Evolutionary conservation across 768 basidiomycete species (phyloP).

Genomic region (Suillus spraguei): DNA sequence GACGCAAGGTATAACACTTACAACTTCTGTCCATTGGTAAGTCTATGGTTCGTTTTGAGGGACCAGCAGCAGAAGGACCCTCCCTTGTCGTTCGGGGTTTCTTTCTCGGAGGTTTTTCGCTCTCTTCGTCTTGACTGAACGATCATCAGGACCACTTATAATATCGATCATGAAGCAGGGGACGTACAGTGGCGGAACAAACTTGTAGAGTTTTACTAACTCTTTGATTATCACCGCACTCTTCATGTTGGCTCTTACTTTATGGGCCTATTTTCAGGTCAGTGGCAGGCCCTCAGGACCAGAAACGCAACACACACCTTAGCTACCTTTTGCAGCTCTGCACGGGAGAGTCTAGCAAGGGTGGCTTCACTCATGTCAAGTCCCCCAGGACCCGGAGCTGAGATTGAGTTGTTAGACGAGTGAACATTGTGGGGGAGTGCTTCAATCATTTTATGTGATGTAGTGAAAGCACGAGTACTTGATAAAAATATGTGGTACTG

Average conservation of each 20-base stretch:
- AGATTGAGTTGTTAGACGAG: background rate
- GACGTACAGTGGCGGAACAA: background rate
- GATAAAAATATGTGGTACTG: background rate
- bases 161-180: conserved; percentile 10
- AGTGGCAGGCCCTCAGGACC: background rate
- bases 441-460: background rate
- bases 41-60: conserved; percentile 12
- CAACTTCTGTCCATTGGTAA: conserved; percentile 28
- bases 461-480: background rate
- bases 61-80: background rate
- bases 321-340: conserved; percentile 11
- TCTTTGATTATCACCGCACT: conserved; percentile 21
- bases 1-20: conserved; percentile 23
- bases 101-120: background rate
- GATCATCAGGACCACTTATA: conserved; percentile 14
- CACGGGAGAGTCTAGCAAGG: conserved; percentile 29
- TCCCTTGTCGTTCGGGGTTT: background rate
- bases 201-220: conserved; percentile 15
- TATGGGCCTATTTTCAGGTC: conserved; percentile 19
- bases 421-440: background rate
- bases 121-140: conserved; percentile 21
- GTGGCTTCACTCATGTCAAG: conserved; percentile 15
- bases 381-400: background rate
- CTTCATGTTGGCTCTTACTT: conserved; percentile 24
- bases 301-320: background rate